These are phyloP conservation scores for Dovyalis caffra DNA, from an alignment of 345 rosid genomes.

Conservation along the genomic window DNA sequence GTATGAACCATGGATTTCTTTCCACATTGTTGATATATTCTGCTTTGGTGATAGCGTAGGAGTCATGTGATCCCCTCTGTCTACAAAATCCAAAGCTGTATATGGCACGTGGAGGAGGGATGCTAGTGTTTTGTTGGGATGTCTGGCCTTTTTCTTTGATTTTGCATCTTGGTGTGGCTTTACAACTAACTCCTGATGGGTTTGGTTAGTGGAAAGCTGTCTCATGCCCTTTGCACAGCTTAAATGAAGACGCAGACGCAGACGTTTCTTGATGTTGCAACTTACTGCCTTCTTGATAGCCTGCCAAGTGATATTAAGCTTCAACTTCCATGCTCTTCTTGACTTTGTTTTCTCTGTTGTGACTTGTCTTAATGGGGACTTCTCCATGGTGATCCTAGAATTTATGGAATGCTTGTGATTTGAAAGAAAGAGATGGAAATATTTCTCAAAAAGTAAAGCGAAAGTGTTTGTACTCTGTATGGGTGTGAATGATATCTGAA, in stretches of 20 bases:
- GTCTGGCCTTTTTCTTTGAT: conserved; percentile 24
- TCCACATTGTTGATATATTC: conserved; percentile 47
- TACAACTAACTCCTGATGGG: conserved; percentile 10
- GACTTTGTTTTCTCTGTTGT: conserved; percentile 25
- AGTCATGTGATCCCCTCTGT: conserved; percentile 56
- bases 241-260: conserved; percentile 23
- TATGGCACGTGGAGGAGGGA: conserved; percentile 41
- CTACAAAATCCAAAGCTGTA: conserved; percentile 47
- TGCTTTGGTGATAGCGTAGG: conserved; percentile 57
- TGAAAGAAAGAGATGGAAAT: neutral
- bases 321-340: conserved; percentile 37
- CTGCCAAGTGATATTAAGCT: conserved; percentile 40
- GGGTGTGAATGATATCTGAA: neutral
- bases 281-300: conserved; percentile 32
- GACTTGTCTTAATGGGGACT: conserved; percentile 26
- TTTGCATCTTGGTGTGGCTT: neutral
- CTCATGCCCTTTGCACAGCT: conserved; percentile 25
- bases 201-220: conserved; percentile 22
- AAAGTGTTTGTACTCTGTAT: neutral
- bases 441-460: neutral
- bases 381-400: conserved; percentile 15
- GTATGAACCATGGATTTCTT: conserved; percentile 41
- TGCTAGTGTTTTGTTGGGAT: conserved; percentile 39
- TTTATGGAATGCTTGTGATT: neutral
- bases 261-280: conserved; percentile 15